phyloP scores from a whole-genome alignment of 164 flowering plant genomes.

The Chimonanthus praecox region DNA sequence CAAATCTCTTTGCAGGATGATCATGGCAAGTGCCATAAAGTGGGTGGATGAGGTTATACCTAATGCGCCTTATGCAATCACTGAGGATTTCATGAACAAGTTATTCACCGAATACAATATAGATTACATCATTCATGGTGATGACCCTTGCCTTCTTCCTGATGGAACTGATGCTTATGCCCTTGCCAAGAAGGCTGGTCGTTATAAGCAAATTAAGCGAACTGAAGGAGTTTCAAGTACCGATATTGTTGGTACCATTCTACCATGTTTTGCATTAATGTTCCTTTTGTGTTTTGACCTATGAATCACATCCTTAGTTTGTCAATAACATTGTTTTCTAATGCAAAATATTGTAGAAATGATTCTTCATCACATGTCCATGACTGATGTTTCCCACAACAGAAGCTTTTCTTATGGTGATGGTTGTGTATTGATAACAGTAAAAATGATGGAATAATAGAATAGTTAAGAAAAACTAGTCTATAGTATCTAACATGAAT shows the following conservation, averaged over 20 bases:
- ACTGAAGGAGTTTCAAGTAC: slow-evolving; percentile 99
- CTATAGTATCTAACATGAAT: too few species aligned
- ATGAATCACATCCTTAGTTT: too few species aligned
- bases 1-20: slow-evolving; percentile 47
- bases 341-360: too few species aligned
- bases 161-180: slow-evolving; percentile 99
- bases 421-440: too few species aligned
- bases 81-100: slow-evolving; percentile 87
- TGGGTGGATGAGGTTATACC: slow-evolving; percentile 98
- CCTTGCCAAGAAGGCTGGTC: slow-evolving; percentile 94
- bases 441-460: too few species aligned
- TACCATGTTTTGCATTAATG: slow-evolving; percentile 6
- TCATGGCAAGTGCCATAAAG: slow-evolving; percentile 87
- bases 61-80: slow-evolving; percentile 97
- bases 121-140: slow-evolving; percentile 97
- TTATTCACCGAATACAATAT: slow-evolving; percentile 77
- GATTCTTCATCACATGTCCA: too few species aligned
- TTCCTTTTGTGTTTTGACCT: background rate
- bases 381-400: too few species aligned
- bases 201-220: slow-evolving; percentile 97
- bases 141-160: slow-evolving; percentile 96
- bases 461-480: too few species aligned
- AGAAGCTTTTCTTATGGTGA: too few species aligned
- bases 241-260: slow-evolving; percentile 82
- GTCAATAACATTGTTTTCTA: too few species aligned